Base-by-base conservation (phyloP, 2,329 filamentous ascomycete species). In the Fusarium veterinarium region DNA sequence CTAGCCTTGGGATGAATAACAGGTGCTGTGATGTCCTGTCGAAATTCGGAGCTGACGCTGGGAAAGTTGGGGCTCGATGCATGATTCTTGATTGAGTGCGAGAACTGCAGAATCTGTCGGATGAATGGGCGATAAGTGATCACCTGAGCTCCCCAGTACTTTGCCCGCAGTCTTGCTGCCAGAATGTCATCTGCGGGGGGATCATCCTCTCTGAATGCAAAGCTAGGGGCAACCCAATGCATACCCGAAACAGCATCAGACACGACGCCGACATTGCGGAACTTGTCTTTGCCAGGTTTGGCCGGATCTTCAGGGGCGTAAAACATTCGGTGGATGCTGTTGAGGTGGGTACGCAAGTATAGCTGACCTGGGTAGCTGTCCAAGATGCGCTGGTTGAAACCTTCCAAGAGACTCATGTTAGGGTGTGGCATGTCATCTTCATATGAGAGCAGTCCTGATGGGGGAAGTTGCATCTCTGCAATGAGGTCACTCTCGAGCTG, bases 401-500 rank as follows among this genome's bases (percentile, higher is more conserved):
- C 80, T 40, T 85, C 77, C 10, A 85, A 80, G 13, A 84, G 76
- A 67, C 80, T 80, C 67, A 86, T 85, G 71, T 90, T 90, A 4
- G 92, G 92, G 77, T 91, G 90, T 13, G 91, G 89, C 82, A 95
- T 91, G 53, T 88, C 85, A 25, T 89, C 86, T 78, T 91, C 90
- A 72, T 88, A 91, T 3, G 84, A 84, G n/a, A 91, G 80, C 59
- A 91, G 87, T 3, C 87, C 87, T 1, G 90, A 91, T 7, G 89
- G 89, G 3, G 89, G 88, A 6, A 90, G 83, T 20, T 85, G 88
- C 66, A 98, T 86, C 81, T 99, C 96, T 6, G 96, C 96, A 51
- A 98, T 88, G 49, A 98, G 94, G 80, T 98, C 95, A 81, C 95
- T 97, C 82, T 98, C 95, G 16, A 98, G 86, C 78, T 98, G 95